Evolutionary conservation across 129 eudicot species (phyloP).

Genomic region (Erigeron canadensis): DNA sequence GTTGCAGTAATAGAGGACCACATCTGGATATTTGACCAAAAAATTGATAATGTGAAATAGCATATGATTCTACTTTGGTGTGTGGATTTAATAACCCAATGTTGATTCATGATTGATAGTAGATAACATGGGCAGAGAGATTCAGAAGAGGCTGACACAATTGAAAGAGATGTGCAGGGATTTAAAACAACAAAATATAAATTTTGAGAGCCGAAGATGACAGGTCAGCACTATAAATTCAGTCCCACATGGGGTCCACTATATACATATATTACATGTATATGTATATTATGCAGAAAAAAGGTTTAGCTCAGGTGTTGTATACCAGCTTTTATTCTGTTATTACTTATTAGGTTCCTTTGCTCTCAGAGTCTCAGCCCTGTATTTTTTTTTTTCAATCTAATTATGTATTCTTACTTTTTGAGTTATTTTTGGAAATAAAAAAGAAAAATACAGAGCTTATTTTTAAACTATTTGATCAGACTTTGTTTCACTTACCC

Average conservation of each 20-base stretch:
- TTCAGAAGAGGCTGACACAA: constrained; percentile 45
- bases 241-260: constrained; percentile 42
- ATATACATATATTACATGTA: background rate
- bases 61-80: constrained; percentile 23
- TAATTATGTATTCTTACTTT: constrained; percentile 11
- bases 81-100: constrained; percentile 32
- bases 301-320: constrained; percentile 42
- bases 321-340: constrained; percentile 21
- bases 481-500: constrained; percentile 17
- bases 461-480: constrained; percentile 11
- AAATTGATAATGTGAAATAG: constrained; percentile 19
- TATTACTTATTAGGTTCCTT: constrained; percentile 8
- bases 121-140: constrained; percentile 64
- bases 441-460: constrained; percentile 14
- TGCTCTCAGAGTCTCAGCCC: background rate
- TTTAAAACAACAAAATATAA: constrained; percentile 12
- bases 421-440: constrained; percentile 4
- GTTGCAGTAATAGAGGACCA: constrained; percentile 35
- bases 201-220: constrained; percentile 31
- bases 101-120: constrained; percentile 46
- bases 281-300: constrained; percentile 27
- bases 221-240: constrained; percentile 44
- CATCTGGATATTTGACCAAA: constrained; percentile 37
- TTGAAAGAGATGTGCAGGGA: constrained; percentile 42
- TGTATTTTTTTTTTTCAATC: background rate